Evolutionary conservation across 257 asterid genomes (phyloP).

Genomic region (Solanum sejunctum): DNA sequence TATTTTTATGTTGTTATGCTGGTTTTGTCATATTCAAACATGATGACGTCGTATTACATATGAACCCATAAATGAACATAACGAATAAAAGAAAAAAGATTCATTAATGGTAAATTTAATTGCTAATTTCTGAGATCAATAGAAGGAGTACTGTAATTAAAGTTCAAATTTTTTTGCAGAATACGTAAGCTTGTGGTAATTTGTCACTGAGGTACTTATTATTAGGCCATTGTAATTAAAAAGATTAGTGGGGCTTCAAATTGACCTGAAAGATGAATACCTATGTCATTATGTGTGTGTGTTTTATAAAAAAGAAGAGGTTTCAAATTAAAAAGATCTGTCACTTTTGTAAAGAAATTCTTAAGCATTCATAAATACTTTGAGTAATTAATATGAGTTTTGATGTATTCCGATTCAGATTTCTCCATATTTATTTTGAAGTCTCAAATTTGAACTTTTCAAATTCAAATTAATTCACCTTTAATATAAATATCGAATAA

Average conservation of each 20-base stretch:
- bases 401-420: neutral
- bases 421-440: neutral
- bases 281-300: neutral
- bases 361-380: neutral
- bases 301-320: neutral
- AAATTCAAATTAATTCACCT: neutral
- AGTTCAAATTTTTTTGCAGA: neutral
- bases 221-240: neutral
- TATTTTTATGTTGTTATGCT: neutral
- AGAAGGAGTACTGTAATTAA: neutral
- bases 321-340: too few relatives aligned
- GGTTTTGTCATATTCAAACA: neutral
- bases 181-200: neutral
- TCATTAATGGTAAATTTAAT: neutral
- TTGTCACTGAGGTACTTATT: neutral
- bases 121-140: neutral
- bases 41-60: neutral
- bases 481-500: neutral
- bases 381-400: neutral
- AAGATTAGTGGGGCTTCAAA: neutral
- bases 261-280: neutral
- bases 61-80: too few relatives aligned
- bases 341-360: neutral
- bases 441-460: too few relatives aligned
- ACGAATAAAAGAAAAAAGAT: too few relatives aligned